Evolutionary conservation across 2,329 filamentous ascomycete species (phyloP).

Genomic region (Colletotrichum simmondsii): DNA sequence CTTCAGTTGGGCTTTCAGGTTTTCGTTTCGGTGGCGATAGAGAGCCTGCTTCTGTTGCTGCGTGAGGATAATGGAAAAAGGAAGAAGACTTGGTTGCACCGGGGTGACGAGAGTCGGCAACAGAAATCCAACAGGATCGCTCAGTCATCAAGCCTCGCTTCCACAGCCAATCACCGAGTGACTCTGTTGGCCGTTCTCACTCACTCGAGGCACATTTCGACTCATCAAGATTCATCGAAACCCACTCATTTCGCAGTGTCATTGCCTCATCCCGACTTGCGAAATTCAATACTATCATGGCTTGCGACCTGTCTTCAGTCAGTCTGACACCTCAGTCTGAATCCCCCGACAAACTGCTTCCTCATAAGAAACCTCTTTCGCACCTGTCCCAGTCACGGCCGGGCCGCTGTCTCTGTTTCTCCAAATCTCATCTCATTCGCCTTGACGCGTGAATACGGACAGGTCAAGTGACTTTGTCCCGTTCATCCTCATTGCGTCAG

Average conservation of each 20-base stretch:
- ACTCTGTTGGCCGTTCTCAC: neutral
- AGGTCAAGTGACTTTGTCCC: slow-evolving; percentile 28
- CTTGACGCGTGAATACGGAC: slow-evolving; percentile 18
- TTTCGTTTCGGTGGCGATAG: neutral
- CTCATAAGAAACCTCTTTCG: neutral
- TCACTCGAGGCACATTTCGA: slow-evolving; percentile 1
- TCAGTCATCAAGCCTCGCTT: slow-evolving; percentile 19
- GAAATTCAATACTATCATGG: neutral
- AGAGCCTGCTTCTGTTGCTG: neutral
- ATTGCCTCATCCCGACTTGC: neutral
- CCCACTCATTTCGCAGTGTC: neutral
- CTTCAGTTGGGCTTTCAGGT: neutral
- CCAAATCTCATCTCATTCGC: neutral
- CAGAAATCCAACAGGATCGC: neutral
- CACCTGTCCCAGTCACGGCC: slow-evolving; percentile 10
- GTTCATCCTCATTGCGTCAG: neutral
- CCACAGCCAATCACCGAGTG: slow-evolving; percentile 8
- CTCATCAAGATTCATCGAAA: slow-evolving; percentile 13
- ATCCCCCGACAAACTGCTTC: neutral
- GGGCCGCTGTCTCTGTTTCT: slow-evolving; percentile 26
- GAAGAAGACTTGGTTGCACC: neutral
- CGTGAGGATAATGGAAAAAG: neutral
- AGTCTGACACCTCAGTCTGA: neutral
- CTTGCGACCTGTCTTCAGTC: neutral
- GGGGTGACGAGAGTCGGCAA: neutral